These are phyloP conservation scores for thale cress (Arabidopsis thaliana) DNA, from an alignment of 345 rosid species.

Conservation along the genomic window DNA sequence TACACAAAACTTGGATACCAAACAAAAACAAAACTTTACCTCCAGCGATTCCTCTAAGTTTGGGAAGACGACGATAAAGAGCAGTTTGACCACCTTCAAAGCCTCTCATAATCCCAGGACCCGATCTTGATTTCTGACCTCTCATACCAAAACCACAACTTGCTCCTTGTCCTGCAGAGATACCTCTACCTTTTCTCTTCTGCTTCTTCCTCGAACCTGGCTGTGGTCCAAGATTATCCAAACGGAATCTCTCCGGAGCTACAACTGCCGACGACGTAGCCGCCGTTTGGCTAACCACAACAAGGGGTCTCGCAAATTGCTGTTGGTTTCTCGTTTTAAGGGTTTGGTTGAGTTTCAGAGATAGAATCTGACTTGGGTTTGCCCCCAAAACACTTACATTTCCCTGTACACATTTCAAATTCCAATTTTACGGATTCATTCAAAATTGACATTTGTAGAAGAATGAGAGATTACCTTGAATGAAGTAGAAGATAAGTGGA, in stretches of 20 bases:
- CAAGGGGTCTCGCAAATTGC: conserved; percentile 29
- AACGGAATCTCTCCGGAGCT: conserved; percentile 59
- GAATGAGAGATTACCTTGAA: conserved; percentile 44
- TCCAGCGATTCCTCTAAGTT: conserved; percentile 95
- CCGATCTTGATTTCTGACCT: conserved; percentile 97
- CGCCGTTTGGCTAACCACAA: conserved; percentile 49
- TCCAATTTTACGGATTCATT: not conserved
- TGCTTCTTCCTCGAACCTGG: conserved; percentile 87
- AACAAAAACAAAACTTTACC: conserved; percentile 48
- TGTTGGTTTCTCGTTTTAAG: conserved; percentile 30
- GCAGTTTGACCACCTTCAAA: conserved; percentile 99
- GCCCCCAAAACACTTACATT: conserved; percentile 43
- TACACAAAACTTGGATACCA: not conserved
- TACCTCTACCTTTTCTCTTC: conserved; percentile 95
- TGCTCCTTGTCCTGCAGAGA: conserved; percentile 86
- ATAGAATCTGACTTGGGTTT: conserved; percentile 37
- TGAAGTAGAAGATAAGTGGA: conserved; percentile 32
- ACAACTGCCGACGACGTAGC: conserved; percentile 27
- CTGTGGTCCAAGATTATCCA: conserved; percentile 85
- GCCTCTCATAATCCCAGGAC: conserved; percentile 85
- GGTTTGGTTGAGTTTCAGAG: conserved; percentile 41
- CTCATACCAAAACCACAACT: conserved; percentile 98
- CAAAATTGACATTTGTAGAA: not conserved
- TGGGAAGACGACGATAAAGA: conserved; percentile 88
- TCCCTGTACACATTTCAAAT: conserved; percentile 42